Percentiles rank a stretch among this genome's conserved stretches.
phyloP scores from a whole-genome alignment of 2,329 filamentous ascomycete genomes.

The Beauveria australis region DNA sequence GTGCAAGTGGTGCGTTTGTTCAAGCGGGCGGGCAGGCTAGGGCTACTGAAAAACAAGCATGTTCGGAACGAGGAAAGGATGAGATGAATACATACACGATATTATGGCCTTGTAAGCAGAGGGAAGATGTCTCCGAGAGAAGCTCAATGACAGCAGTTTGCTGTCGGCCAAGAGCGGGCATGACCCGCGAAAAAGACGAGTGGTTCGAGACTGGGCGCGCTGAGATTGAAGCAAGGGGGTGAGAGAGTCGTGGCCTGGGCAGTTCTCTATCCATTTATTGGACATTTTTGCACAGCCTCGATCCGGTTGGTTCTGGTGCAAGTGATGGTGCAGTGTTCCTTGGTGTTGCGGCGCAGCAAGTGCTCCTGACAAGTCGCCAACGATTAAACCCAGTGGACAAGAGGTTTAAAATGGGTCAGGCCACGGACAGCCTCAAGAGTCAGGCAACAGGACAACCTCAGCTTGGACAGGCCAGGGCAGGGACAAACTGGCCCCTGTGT shows the following conservation, averaged over 20 bases:
- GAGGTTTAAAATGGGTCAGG: background rate
- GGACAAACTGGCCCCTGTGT: background rate
- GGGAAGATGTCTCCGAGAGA: too few relatives aligned
- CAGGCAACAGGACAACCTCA: background rate
- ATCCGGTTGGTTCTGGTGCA: background rate
- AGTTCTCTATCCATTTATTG: background rate
- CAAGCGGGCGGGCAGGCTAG: too few relatives aligned
- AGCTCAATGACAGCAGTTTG: too few relatives aligned
- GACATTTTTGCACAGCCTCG: background rate
- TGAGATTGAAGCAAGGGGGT: background rate
- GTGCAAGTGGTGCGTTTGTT: too few relatives aligned
- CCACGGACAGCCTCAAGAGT: background rate
- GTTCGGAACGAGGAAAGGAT: too few relatives aligned
- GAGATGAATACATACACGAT: too few relatives aligned
- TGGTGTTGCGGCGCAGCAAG: conserved; percentile 4
- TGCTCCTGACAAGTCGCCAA: background rate
- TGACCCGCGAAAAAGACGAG: background rate
- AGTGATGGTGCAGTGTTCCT: background rate
- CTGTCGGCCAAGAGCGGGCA: too few relatives aligned
- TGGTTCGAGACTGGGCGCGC: background rate
- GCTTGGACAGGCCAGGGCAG: background rate
- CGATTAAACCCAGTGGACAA: background rate
- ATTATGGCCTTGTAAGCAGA: too few relatives aligned
- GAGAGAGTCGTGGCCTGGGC: background rate
- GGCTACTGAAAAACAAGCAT: too few relatives aligned